Conservation (phyloP, 1,139 yeast species). For the Blastobotrys niveus region DNA sequence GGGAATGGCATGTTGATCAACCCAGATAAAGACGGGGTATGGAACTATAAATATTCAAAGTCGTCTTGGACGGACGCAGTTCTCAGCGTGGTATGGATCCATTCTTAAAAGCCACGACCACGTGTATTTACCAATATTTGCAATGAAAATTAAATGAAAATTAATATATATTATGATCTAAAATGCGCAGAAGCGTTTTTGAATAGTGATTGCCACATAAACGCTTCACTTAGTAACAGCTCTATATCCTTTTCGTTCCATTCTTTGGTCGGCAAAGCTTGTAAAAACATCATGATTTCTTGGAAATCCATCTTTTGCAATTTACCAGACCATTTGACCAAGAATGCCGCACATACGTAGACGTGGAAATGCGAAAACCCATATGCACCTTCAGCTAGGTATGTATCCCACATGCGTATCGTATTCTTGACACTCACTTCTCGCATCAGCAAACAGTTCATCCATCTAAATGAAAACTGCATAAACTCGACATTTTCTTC, state of each 20-base stretch:
- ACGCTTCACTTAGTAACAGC: conserved; percentile 88
- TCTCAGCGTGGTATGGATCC: conserved; percentile 34
- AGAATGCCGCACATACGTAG: conserved; percentile 96
- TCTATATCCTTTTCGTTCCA: conserved; percentile 94
- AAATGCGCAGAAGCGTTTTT: conserved; percentile 64
- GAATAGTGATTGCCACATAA: conserved; percentile 89
- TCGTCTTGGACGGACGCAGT: conserved; percentile 24
- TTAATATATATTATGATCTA: conserved; percentile 14
- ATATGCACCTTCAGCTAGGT: conserved; percentile 77
- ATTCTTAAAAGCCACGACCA: conserved; percentile 11
- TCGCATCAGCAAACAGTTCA: conserved; percentile 95
- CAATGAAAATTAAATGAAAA: not conserved
- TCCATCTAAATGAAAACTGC: conserved; percentile 96
- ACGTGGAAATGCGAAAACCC: conserved; percentile 93
- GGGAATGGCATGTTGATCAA: conserved; percentile 34
- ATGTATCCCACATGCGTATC: conserved; percentile 97
- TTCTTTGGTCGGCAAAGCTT: conserved; percentile 73
- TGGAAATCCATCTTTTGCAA: conserved; percentile 88
- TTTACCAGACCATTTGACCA: conserved; percentile 76
- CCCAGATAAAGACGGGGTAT: conserved; percentile 34
- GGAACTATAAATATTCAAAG: conserved; percentile 27
- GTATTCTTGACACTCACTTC: conserved; percentile 75
- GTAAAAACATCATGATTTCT: conserved; percentile 84
- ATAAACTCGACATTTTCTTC: conserved; percentile 82
- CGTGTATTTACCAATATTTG: not conserved